Evolutionary conservation across 768 basidiomycete species (phyloP), one percentile per base, ranked within the genome.

Genomic region (Neoboletus brunneissimus): DNA sequence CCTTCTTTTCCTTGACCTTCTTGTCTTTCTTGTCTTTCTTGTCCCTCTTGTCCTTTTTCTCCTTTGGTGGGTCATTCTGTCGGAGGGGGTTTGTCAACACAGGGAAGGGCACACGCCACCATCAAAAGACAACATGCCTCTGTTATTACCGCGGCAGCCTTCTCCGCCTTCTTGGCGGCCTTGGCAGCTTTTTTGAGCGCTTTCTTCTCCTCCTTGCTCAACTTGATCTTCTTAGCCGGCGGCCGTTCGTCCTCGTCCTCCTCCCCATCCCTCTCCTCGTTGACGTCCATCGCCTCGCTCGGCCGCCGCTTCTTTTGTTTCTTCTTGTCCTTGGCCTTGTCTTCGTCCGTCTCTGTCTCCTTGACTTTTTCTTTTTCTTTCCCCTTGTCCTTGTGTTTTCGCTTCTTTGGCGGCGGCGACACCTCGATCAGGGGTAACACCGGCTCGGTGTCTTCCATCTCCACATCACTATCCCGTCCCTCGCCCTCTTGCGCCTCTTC

Each of bases 121-220:
- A 10, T 12, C 12, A 15, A 53, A 42, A 60, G 59, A 42, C 27
- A 40, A 56, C 76, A 60, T 52, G 78, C 80, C 57, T 73, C 76
- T 35, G 66, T 76, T 31, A 44, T 51, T 6, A 32, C 51, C 20
- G 61, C 78, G 20, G 51, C 54, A 1, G 46, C 59, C 32, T 73
- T 78, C 61, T 79, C 80, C 34, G 67, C 73, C 70, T 82, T 84
- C n/a, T 74, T 80, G 62, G 82, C 76, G 64, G 82, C 79, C 74
- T 89, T 89, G 69, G 81, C 81, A 43, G 85, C 86, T 73, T 87
- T 90, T 73, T 89, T 91, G 70, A 87, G 72, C 18, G 88, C 87
- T 76, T 89, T 91, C 79, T 90, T 90, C 75, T 92, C 89, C 73
- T 91, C 89, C 73, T 91, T 91, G 22, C 86, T 86, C 47, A 89